These are phyloP conservation scores for Nannizziopsis barbatae DNA, from an alignment of 2,329 filamentous ascomycete genomes.

Conservation along the genomic window DNA sequence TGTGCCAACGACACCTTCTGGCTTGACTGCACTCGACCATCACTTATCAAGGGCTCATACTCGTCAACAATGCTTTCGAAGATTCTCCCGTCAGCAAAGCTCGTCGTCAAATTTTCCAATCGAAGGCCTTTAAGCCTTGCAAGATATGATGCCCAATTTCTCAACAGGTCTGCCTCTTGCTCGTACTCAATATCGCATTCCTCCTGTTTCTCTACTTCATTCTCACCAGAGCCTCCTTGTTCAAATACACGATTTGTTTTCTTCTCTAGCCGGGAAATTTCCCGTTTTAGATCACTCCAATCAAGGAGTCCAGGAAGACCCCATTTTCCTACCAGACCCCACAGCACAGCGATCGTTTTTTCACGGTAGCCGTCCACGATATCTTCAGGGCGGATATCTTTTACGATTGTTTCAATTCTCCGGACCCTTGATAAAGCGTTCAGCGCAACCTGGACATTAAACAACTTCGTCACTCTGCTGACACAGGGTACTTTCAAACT, in stretches of 20 bases:
- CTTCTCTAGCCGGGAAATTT: slow-evolving; percentile 38
- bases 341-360: slow-evolving; percentile 51
- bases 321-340: slow-evolving; percentile 48
- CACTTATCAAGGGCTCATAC: slow-evolving; percentile 37
- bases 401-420: slow-evolving; percentile 33
- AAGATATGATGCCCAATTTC: slow-evolving; percentile 45
- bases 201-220: slow-evolving; percentile 15
- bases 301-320: slow-evolving; percentile 46
- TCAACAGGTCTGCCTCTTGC: slow-evolving; percentile 36
- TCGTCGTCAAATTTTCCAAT: slow-evolving; percentile 47
- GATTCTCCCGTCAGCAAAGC: slow-evolving; percentile 45
- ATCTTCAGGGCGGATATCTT: slow-evolving; percentile 43
- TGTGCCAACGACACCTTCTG: slow-evolving; percentile 19
- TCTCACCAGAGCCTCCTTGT: slow-evolving; percentile 9
- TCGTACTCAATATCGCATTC: background rate
- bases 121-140: slow-evolving; percentile 37
- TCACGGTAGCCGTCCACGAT: slow-evolving; percentile 55
- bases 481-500: slow-evolving; percentile 49
- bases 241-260: slow-evolving; percentile 12
- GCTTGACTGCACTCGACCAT: background rate
- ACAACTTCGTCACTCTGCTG: slow-evolving; percentile 45
- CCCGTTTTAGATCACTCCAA: slow-evolving; percentile 43
- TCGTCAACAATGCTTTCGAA: slow-evolving; percentile 48
- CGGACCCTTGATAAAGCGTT: slow-evolving; percentile 39
- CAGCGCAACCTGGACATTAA: slow-evolving; percentile 50